Conservation (phyloP, 306 rosid genomes). For the Corylus americana region DNA sequence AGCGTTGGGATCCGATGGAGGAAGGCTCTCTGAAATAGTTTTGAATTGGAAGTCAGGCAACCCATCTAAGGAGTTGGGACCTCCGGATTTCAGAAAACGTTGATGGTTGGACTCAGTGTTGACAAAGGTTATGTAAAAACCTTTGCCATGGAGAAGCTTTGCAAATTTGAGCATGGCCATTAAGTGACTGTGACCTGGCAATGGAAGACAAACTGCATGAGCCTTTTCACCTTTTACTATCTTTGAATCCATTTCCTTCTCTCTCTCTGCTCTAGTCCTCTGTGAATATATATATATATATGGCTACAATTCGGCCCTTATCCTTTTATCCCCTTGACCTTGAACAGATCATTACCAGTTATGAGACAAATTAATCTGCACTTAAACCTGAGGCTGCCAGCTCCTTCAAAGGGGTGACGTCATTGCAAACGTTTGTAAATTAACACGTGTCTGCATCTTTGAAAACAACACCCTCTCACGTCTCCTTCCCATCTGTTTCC, state of each 20-base stretch:
- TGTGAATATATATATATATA: no score
- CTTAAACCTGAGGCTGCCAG: no score
- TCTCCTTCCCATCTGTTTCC: no score
- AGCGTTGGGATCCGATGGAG: not conserved
- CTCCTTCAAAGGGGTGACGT: no score
- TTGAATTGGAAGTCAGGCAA: conserved; percentile 12
- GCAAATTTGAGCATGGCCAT: conserved; percentile 18
- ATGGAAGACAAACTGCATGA: conserved; percentile 12
- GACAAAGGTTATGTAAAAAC: conserved; percentile 20
- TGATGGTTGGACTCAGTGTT: conserved; percentile 19
- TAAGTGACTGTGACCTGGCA: conserved; percentile 12
- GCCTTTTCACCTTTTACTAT: not conserved
- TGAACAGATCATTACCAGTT: no score
- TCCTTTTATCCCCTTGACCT: no score
- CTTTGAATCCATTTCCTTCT: not conserved
- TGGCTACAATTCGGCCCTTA: no score
- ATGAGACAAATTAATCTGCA: no score
- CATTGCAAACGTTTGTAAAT: no score
- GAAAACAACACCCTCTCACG: no score
- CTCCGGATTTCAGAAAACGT: conserved; percentile 1
- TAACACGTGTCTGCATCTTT: no score
- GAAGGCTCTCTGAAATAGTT: conserved; percentile 20
- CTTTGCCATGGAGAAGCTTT: conserved; percentile 15
- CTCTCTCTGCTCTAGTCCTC: no score
- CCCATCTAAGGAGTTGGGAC: conserved; percentile 4